Base-by-base conservation (phyloP, 2,329 filamentous ascomycete genomes). In the Aspergillus uvarum region DNA sequence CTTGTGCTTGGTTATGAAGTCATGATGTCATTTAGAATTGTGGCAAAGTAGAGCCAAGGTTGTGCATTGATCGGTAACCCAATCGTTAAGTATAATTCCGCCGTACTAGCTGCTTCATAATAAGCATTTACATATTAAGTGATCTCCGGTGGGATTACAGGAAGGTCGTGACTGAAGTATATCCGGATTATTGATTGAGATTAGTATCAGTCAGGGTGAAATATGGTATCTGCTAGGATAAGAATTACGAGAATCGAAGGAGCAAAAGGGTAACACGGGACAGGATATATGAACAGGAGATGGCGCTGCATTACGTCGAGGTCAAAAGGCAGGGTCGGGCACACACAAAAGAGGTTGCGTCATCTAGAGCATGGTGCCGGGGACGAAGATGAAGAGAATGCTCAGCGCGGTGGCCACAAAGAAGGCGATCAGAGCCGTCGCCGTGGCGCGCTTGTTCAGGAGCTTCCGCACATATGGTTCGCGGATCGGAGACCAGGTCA, bases 301-400 rank as follows among this genome's bases (percentile, higher is more conserved):
- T 44, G 38, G 38, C 38, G 38, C 38, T 44, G 38, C 38, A 44
- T 44, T 19, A 44, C 16, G 38, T 44, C 38, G 38, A 44, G 38
- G 38, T 44, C 38, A 22, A 19, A 52, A 42, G 52, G 26, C 21
- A 26, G 22, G 22, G 16, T 54, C 32, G 7, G 47, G 42, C 42
- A 29, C 19, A 51, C 21, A 24, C 21, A 22, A 26, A 12, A 44
- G 14, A 16, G 14, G 21, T 50, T 21, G 31, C 19, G 24, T 59
- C 21, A 52, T 62, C 71, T 67, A 80, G 59, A 80, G 71, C 67
- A 74, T 74, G 19, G 76, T 96, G 57, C 95, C 94, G 1, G 95
- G 95, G 4, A 99, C 95, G 60, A 99, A 88, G 68, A 97, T 93
- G 80, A 99, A 99, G 26, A 99, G 81, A 59, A 95, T 85, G 69